These are phyloP conservation scores for Ophidiomyces ophidiicola DNA, from an alignment of 2,329 filamentous ascomycete genomes.

Conservation along the genomic window DNA sequence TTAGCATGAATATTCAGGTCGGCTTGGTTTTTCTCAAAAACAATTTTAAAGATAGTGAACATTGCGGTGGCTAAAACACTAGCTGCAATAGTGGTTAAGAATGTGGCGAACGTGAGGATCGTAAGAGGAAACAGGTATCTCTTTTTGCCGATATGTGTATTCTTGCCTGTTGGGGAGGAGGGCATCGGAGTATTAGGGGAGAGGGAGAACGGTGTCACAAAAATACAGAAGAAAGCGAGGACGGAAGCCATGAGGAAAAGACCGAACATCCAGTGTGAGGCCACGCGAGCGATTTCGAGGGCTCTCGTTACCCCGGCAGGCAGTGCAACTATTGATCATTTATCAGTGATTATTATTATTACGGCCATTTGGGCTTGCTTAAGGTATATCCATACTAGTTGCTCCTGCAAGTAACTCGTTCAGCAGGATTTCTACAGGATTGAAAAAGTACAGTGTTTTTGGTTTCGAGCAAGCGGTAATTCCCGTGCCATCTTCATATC, in stretches of 20 bases:
- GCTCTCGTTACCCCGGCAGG: conserved; percentile 62
- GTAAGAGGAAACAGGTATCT: conserved; percentile 53
- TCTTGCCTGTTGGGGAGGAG: conserved; percentile 17
- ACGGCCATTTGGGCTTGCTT: not conserved
- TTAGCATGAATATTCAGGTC: conserved; percentile 64
- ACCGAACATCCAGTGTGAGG: conserved; percentile 77
- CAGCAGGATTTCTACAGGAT: conserved; percentile 70
- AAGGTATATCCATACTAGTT: conserved; percentile 43
- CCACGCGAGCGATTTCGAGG: conserved; percentile 59
- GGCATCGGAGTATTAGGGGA: conserved; percentile 26
- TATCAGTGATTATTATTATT: not conserved
- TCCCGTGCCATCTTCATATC: conserved; percentile 54
- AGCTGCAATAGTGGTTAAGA: conserved; percentile 56
- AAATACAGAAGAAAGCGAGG: conserved; percentile 60
- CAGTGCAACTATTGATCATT: conserved; percentile 49
- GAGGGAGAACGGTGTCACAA: conserved; percentile 46
- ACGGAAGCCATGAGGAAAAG: conserved; percentile 64
- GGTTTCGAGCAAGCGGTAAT: conserved; percentile 66
- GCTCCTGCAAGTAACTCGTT: conserved; percentile 70
- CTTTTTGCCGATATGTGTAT: conserved; percentile 25
- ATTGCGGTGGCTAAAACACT: conserved; percentile 70
- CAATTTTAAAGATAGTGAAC: conserved; percentile 67
- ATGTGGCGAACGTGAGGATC: conserved; percentile 54
- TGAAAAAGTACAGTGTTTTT: conserved; percentile 70
- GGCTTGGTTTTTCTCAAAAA: conserved; percentile 53